Percentiles rank a stretch among this genome's conserved stretches.
phyloP scores from a whole-genome alignment of 2,329 filamentous ascomycete genomes.

The Volutella citrinella region DNA sequence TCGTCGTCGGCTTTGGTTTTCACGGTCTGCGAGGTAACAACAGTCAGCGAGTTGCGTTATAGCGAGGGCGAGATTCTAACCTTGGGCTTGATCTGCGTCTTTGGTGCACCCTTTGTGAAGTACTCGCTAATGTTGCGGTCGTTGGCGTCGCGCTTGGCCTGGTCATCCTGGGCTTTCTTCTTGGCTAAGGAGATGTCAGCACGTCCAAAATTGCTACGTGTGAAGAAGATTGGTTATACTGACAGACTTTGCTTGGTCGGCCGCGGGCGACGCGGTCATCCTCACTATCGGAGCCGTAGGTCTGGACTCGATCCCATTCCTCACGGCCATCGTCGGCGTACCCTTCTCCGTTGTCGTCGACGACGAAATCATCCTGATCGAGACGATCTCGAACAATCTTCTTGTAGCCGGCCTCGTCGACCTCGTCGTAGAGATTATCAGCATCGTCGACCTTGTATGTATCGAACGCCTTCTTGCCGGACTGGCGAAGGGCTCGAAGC shows the following conservation, averaged over 20 bases:
- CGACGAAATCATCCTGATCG: slow-evolving; percentile 95
- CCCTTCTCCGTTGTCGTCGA: slow-evolving; percentile 95
- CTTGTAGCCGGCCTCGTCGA: slow-evolving; percentile 96
- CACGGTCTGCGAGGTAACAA: slow-evolving; percentile 58
- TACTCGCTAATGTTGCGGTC: slow-evolving; percentile 93
- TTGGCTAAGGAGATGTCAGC: slow-evolving; percentile 57
- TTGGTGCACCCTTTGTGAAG: slow-evolving; percentile 74
- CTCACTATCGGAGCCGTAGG: slow-evolving; percentile 67
- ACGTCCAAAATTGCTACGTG: too few species aligned
- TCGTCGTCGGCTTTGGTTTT: slow-evolving; percentile 85
- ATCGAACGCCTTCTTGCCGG: slow-evolving; percentile 88
- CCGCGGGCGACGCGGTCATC: slow-evolving; percentile 37
- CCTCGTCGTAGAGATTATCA: slow-evolving; percentile 86
- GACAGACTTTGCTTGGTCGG: slow-evolving; percentile 51
- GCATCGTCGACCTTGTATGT: slow-evolving; percentile 84
- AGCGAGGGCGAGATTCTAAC: slow-evolving; percentile 40
- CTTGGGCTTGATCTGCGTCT: slow-evolving; percentile 74
- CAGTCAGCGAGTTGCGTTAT: too few species aligned
- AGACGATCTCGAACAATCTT: slow-evolving; percentile 87
- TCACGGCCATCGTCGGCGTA: slow-evolving; percentile 96
- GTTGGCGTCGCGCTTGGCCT: slow-evolving; percentile 79
- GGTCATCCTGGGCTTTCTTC: slow-evolving; percentile 82
- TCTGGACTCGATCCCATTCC: slow-evolving; percentile 78
- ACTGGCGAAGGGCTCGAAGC: slow-evolving; percentile 77
- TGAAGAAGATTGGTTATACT: slow-evolving; percentile 22